Evolutionary conservation across 495 filamentous ascomycete species (phyloP).

Genomic region (Evernia prunastri): DNA sequence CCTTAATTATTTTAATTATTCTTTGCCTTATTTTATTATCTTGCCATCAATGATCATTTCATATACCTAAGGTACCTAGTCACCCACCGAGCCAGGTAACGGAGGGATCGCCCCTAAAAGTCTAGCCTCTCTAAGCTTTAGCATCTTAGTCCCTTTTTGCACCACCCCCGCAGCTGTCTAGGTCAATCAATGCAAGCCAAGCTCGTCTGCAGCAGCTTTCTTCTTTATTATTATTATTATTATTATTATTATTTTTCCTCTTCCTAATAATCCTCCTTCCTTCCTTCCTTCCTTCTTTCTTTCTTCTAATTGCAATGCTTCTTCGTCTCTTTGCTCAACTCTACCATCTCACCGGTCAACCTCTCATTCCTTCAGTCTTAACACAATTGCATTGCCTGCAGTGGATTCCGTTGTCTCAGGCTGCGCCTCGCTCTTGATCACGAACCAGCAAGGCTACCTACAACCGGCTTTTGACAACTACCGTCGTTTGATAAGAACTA

Average conservation of each 20-base stretch:
- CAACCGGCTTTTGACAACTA: conserved; percentile 2
- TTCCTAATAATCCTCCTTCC: background rate
- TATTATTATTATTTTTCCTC: background rate
- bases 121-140: background rate
- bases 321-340: background rate
- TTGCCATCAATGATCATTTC: too few relatives aligned
- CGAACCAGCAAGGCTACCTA: conserved; percentile 1
- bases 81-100: background rate
- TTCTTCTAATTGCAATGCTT: background rate
- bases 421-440: conserved; percentile 10
- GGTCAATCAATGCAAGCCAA: too few relatives aligned
- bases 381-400: background rate
- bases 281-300: conserved; percentile 1
- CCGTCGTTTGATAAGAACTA: background rate
- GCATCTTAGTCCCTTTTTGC: background rate
- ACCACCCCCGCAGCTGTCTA: background rate
- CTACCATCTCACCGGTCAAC: background rate
- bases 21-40: too few relatives aligned
- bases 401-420: background rate
- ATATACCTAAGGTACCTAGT: too few relatives aligned
- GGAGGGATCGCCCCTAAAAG: conserved; percentile 1
- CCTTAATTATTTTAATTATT: background rate
- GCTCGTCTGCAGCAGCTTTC: too few relatives aligned
- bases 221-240: background rate
- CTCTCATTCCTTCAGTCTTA: background rate